phyloP scores from a whole-genome alignment of 345 rosid genomes.

The Ceriops zippeliana region DNA sequence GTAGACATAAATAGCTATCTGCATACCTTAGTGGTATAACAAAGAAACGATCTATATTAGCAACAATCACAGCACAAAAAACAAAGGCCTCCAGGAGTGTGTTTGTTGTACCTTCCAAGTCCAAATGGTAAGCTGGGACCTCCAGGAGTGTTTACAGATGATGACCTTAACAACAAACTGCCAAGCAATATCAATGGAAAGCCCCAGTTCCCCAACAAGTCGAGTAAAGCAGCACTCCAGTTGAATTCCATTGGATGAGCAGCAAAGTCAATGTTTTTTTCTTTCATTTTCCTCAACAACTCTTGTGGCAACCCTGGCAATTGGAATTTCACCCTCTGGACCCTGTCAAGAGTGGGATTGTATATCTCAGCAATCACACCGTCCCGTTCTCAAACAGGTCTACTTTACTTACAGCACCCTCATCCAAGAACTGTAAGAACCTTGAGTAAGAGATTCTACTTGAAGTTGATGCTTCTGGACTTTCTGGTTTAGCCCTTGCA shows the following conservation, averaged over 20 bases:
- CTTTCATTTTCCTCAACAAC: slow-evolving; percentile 58
- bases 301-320: slow-evolving; percentile 61
- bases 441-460: slow-evolving; percentile 56
- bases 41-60: too few species aligned
- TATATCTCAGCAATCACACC: slow-evolving; percentile 54
- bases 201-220: slow-evolving; percentile 53
- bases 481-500: slow-evolving; percentile 55
- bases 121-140: slow-evolving; percentile 74
- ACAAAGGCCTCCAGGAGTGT: neutral
- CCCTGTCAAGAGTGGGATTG: slow-evolving; percentile 41
- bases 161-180: slow-evolving; percentile 39
- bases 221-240: slow-evolving; percentile 43
- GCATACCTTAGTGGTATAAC: too few species aligned
- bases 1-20: too few species aligned
- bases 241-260: slow-evolving; percentile 53
- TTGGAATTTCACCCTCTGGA: slow-evolving; percentile 64
- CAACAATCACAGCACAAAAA: too few species aligned
- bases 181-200: slow-evolving; percentile 64
- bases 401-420: slow-evolving; percentile 54
- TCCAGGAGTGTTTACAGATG: slow-evolving; percentile 40
- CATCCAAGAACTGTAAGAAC: slow-evolving; percentile 57
- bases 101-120: slow-evolving; percentile 45
- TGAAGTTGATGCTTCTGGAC: slow-evolving; percentile 46
- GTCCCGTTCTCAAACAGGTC: slow-evolving; percentile 74
- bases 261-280: slow-evolving; percentile 60